phyloP scores from a whole-genome alignment of 2,329 filamentous ascomycete genomes.

The Aspergillus sp. region DNA sequence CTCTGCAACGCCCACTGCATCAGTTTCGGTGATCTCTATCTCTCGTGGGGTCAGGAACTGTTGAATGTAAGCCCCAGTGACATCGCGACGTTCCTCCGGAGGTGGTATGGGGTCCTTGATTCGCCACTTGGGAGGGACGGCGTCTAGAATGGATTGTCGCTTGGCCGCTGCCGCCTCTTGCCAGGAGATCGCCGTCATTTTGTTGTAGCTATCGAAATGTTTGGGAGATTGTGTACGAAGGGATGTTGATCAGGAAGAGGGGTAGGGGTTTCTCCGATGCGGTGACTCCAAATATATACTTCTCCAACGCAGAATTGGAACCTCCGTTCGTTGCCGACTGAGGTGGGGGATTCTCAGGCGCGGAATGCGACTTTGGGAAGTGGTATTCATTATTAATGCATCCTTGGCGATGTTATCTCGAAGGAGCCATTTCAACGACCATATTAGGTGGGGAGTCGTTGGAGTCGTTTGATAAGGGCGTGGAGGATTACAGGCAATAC shows the following conservation, averaged over 20 bases:
- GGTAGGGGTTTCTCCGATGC: too few relatives aligned
- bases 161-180: constrained; percentile 51
- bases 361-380: too few relatives aligned
- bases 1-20: constrained; percentile 55
- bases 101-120: constrained; percentile 46
- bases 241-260: background rate
- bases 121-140: constrained; percentile 46
- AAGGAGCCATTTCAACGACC: too few relatives aligned
- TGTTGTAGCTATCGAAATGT: background rate
- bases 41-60: constrained; percentile 54
- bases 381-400: too few relatives aligned
- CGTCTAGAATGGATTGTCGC: constrained; percentile 50
- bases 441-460: too few relatives aligned
- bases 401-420: too few relatives aligned
- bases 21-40: constrained; percentile 60
- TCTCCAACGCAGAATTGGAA: too few relatives aligned
- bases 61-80: constrained; percentile 56
- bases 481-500: too few relatives aligned
- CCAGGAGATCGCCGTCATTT: constrained; percentile 42
- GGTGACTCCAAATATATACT: too few relatives aligned
- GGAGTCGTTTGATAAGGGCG: too few relatives aligned
- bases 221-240: background rate
- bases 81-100: constrained; percentile 52
- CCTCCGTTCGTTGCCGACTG: too few relatives aligned
- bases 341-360: too few relatives aligned